These are phyloP conservation scores for sorghum (Sorghum bicolor) DNA, from an alignment of 176 grass and related monocot species.

Conservation along the genomic window Sorghum_bicolor_NCBIv3 NC_012879.2:50018501-50019000, in stretches of 20 bases:
- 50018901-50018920: conserved; percentile 15
- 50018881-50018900: not conserved
- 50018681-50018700: conserved; percentile 97
- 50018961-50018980: conserved; percentile 88
- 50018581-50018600: not conserved
- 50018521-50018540: not conserved
- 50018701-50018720: conserved; percentile 86
- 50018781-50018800: conserved; percentile 15
- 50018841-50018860: not conserved
- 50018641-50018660: not conserved
- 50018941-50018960: conserved; percentile 89
- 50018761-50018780: conserved; percentile 23
- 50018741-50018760: conserved; percentile 98
- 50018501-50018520: not conserved
- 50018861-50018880: not conserved
- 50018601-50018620: not conserved
- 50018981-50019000: conserved; percentile 78
- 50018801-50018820: not conserved
- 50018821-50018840: not conserved
- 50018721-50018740: conserved; percentile 97
- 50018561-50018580: not conserved
- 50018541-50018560: not conserved
- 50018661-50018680: conserved; percentile 33
- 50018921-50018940: conserved; percentile 99
- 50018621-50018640: not conserved